Conservation (phyloP, 371 early-diverging fungal genomes). For the Mortierella sp. region DNA sequence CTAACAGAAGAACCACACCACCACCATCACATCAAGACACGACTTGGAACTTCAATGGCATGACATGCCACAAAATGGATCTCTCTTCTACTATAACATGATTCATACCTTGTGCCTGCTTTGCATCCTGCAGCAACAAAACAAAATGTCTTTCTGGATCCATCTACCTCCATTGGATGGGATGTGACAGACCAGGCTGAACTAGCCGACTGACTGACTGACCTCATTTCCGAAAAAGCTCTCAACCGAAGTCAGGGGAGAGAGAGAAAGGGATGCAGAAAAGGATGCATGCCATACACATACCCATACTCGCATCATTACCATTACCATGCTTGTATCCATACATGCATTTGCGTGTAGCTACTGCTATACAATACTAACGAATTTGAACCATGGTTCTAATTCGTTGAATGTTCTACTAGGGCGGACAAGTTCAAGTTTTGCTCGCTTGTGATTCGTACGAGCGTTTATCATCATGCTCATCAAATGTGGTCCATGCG, state of each 20-base stretch:
- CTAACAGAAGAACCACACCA: not conserved
- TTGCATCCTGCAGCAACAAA: not conserved
- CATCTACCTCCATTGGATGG: not conserved
- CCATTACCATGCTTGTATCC: not conserved
- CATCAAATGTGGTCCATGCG: too few species aligned
- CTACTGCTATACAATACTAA: not conserved
- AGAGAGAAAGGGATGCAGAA: not conserved
- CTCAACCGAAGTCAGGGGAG: slow-evolving; percentile 35
- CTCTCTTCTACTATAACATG: not conserved
- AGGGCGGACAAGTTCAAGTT: not conserved
- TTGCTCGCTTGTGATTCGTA: too few species aligned
- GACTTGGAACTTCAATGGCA: not conserved
- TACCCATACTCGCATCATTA: not conserved
- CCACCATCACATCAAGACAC: not conserved
- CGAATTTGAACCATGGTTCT: not conserved
- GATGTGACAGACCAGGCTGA: not conserved
- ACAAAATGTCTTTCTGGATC: not conserved
- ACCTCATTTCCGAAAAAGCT: slow-evolving; percentile 14
- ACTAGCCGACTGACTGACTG: not conserved
- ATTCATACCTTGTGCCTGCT: slow-evolving; percentile 1
- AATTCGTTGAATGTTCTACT: too few species aligned
- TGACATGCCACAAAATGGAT: not conserved
- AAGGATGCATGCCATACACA: not conserved
- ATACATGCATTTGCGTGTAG: not conserved
- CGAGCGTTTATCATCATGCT: too few species aligned